phyloP scores from a whole-genome alignment of 179 eudicot species.

The Camellia oleifera region DNA sequence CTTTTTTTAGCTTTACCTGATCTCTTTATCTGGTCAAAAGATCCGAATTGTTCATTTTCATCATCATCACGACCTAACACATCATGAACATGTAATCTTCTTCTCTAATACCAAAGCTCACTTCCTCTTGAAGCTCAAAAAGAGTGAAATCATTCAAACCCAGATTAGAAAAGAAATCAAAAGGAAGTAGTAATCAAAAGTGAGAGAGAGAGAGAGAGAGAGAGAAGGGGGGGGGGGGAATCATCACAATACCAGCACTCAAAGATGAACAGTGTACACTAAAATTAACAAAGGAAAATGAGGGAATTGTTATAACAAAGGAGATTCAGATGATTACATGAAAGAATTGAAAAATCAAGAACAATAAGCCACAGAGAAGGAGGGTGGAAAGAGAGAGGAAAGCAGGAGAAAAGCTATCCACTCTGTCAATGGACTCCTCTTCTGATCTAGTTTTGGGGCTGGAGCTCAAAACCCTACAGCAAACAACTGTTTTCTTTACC shows the following conservation, averaged over 20 bases:
- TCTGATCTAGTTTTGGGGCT: slow-evolving; percentile 12
- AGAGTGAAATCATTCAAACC: slow-evolving; percentile 28
- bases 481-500: not conserved
- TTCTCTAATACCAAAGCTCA: slow-evolving; percentile 34
- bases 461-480: slow-evolving; percentile 10
- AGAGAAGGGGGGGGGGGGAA: no score
- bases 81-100: slow-evolving; percentile 19
- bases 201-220: not conserved
- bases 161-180: slow-evolving; percentile 16
- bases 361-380: not conserved
- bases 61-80: slow-evolving; percentile 21
- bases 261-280: slow-evolving; percentile 11
- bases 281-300: not conserved
- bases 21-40: slow-evolving; percentile 41
- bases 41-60: slow-evolving; percentile 17
- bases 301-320: not conserved
- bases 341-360: not conserved
- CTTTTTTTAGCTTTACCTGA: slow-evolving; percentile 13
- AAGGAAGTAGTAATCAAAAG: not conserved
- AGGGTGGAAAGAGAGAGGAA: not conserved
- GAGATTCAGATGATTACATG: slow-evolving; percentile 9
- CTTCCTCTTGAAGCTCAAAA: slow-evolving; percentile 31
- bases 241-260: not conserved
- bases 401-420: not conserved
- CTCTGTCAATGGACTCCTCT: not conserved